Evolutionary conservation across 106 monocot species (phyloP).

Genomic region (Dactylorhiza incarnata): DNA sequence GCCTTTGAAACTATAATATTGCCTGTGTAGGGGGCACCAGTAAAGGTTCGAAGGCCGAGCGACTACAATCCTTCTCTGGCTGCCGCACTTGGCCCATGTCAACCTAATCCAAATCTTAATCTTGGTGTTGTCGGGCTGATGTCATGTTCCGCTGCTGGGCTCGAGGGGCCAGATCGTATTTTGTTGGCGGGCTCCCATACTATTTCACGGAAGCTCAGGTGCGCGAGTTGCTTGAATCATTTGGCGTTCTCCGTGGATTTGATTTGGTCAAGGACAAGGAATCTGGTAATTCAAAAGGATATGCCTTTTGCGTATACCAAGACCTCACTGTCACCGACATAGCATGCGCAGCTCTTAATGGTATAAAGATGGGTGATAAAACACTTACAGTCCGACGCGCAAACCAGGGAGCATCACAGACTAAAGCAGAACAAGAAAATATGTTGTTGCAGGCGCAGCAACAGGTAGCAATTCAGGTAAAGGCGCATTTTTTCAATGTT

Average conservation of each 20-base stretch:
- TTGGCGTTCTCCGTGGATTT: constrained; percentile 67
- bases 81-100: constrained; percentile 49
- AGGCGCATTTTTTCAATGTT: neutral
- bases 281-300: constrained; percentile 81
- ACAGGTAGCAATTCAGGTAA: constrained; percentile 77
- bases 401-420: constrained; percentile 65
- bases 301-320: constrained; percentile 84
- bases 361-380: constrained; percentile 94
- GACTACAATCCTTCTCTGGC: constrained; percentile 67
- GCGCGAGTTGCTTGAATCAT: constrained; percentile 53
- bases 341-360: constrained; percentile 93
- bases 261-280: constrained; percentile 79
- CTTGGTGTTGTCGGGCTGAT: constrained; percentile 50
- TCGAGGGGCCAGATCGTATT: constrained; percentile 56
- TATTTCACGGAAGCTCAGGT: constrained; percentile 57
- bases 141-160: constrained; percentile 42
- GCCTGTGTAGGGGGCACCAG: constrained; percentile 50
- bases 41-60: constrained; percentile 78
- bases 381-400: constrained; percentile 84
- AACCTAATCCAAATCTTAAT: constrained; percentile 57
- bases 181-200: constrained; percentile 60
- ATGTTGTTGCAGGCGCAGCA: constrained; percentile 76
- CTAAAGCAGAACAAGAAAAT: constrained; percentile 76
- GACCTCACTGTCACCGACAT: constrained; percentile 79
- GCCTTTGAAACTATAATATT: neutral